These are phyloP conservation scores for Diospyros lotus DNA, from an alignment of 148 eudicot genomes.

Conservation along the genomic window DNA sequence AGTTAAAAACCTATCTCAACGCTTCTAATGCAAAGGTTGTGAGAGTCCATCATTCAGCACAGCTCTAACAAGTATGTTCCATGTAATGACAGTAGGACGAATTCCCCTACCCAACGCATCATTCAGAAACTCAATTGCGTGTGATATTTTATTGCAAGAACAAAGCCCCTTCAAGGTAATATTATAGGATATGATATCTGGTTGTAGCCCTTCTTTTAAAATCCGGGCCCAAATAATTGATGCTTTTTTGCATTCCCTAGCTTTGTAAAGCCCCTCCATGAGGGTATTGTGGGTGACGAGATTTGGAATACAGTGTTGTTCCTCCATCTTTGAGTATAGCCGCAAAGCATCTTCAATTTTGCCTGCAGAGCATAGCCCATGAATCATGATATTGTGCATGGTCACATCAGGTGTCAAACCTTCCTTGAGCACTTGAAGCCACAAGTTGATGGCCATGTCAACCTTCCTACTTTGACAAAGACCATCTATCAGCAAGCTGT, in stretches of 20 bases:
- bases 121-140: slow-evolving; percentile 50
- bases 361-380: slow-evolving; percentile 73
- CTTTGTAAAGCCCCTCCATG: slow-evolving; percentile 81
- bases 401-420: slow-evolving; percentile 73
- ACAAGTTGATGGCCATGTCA: slow-evolving; percentile 58
- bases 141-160: slow-evolving; percentile 51
- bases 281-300: slow-evolving; percentile 81
- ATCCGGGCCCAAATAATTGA: slow-evolving; percentile 66
- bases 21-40: background rate
- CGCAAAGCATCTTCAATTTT: slow-evolving; percentile 58
- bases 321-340: slow-evolving; percentile 51
- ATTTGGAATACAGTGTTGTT: slow-evolving; percentile 49
- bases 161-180: slow-evolving; percentile 78
- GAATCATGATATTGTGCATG: slow-evolving; percentile 81
- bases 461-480: slow-evolving; percentile 56
- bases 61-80: slow-evolving; percentile 88
- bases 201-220: slow-evolving; percentile 49
- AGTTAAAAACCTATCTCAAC: background rate
- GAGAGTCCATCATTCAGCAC: slow-evolving; percentile 28
- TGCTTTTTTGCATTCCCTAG: slow-evolving; percentile 52
- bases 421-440: slow-evolving; percentile 52
- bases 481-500: slow-evolving; percentile 70
- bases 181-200: slow-evolving; percentile 82
- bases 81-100: slow-evolving; percentile 55
- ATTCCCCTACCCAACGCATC: slow-evolving; percentile 57